Percentiles rank a stretch among this genome's conserved stretches.
phyloP scores from a whole-genome alignment of 805 yeast genomes.

The Hanseniaspora occidentalis region DNA sequence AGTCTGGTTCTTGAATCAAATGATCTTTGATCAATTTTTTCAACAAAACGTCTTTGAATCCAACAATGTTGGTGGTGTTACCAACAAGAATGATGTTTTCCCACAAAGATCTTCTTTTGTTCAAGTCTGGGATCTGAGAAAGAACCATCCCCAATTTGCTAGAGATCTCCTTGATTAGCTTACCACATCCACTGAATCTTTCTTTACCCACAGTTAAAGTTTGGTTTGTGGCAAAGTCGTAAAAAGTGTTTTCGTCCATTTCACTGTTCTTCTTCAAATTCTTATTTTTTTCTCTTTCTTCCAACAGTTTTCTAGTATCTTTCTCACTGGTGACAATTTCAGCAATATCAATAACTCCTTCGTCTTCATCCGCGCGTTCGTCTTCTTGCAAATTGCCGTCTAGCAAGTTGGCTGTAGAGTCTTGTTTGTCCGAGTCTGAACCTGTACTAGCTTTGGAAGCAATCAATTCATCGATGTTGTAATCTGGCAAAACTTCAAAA shows the following conservation, averaged over 20 bases:
- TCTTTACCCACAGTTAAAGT: conserved; percentile 68
- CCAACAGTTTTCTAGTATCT: conserved; percentile 57
- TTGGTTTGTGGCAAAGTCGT: conserved; percentile 42
- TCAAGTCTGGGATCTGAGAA: conserved; percentile 48
- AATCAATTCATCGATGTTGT: conserved; percentile 33
- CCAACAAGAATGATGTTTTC: conserved; percentile 76
- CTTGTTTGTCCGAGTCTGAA: conserved; percentile 33
- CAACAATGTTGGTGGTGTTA: conserved; percentile 59
- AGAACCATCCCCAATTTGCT: conserved; percentile 41
- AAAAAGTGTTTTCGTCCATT: conserved; percentile 58
- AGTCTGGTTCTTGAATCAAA: conserved; percentile 28
- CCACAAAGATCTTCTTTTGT: conserved; percentile 70
- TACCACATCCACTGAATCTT: conserved; percentile 69
- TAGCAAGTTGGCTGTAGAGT: conserved; percentile 9
- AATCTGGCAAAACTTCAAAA: conserved; percentile 49
- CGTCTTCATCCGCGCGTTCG: conserved; percentile 35
- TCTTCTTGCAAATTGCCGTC: conserved; percentile 13
- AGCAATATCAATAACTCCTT: conserved; percentile 78
- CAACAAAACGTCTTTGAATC: conserved; percentile 61
- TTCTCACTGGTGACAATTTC: conserved; percentile 68
- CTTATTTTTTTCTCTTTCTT: conserved; percentile 42
- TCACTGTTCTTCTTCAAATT: conserved; percentile 44
- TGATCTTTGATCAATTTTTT: conserved; percentile 45
- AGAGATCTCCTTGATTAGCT: conserved; percentile 43
- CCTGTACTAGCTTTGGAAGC: conserved; percentile 50